These are phyloP conservation scores for Pestalotiopsis sp. DNA, from an alignment of 2,329 filamentous ascomycete genomes.

Conservation along the genomic window DNA sequence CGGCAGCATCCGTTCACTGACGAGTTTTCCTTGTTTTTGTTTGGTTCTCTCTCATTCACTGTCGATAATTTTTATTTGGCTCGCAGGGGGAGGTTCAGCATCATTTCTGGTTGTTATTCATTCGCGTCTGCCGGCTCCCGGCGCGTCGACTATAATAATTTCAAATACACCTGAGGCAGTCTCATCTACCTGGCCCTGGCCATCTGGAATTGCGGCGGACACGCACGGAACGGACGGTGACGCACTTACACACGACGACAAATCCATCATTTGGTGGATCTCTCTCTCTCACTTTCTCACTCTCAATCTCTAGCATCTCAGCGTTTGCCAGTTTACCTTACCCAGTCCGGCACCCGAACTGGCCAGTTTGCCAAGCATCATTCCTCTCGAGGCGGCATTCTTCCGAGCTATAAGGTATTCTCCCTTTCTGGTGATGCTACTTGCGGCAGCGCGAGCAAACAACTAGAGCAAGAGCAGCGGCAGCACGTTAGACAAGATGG, in stretches of 20 bases:
- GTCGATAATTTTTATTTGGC: background rate
- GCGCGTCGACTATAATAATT: background rate
- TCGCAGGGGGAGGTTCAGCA: background rate
- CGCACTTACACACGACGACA: slow-evolving; percentile 6
- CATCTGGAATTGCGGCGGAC: background rate
- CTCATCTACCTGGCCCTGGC: background rate
- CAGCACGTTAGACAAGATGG: slow-evolving; percentile 40
- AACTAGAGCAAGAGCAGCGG: background rate
- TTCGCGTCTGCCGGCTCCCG: background rate
- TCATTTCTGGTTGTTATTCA: background rate
- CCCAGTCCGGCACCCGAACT: background rate
- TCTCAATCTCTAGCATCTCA: background rate
- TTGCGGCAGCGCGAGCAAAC: background rate
- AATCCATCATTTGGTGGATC: slow-evolving; percentile 1
- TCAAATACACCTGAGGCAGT: background rate
- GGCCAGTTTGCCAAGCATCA: background rate
- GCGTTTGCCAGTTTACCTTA: background rate
- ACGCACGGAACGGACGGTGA: background rate
- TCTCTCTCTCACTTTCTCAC: background rate
- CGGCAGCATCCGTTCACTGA: background rate
- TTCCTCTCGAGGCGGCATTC: background rate
- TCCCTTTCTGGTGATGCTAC: background rate
- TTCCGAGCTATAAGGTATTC: background rate
- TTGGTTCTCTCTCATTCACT: background rate
- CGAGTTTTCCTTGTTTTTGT: background rate